Conservation (phyloP, 2,329 filamentous ascomycete genomes). For the Trematosphaeria pertusa region DNA sequence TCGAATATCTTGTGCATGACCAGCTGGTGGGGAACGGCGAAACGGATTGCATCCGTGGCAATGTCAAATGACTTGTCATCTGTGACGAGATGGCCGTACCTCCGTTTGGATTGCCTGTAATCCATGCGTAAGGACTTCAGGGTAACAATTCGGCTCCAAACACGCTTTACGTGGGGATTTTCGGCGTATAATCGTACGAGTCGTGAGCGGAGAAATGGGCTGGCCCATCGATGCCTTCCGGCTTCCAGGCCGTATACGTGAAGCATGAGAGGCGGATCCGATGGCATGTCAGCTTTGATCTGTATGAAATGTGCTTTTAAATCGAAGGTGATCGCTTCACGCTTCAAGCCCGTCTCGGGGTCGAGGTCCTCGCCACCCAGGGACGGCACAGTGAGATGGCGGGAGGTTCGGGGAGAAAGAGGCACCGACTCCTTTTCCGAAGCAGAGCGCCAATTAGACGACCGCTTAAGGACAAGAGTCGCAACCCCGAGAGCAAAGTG, state of each 20-base stretch:
- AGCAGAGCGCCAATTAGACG: conserved; percentile 41
- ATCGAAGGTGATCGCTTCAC: conserved; percentile 81
- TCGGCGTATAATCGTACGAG: conserved; percentile 87
- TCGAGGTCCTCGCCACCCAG: conserved; percentile 39
- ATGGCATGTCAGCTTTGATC: conserved; percentile 85
- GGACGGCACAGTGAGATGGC: conserved; percentile 42
- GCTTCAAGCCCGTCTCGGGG: conserved; percentile 31
- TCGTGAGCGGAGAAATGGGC: conserved; percentile 79
- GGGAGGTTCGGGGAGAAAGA: conserved; percentile 22
- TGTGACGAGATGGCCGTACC: conserved; percentile 65
- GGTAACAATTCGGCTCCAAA: conserved; percentile 87
- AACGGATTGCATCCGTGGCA: conserved; percentile 80
- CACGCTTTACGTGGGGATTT: conserved; percentile 78
- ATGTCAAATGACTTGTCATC: conserved; percentile 87
- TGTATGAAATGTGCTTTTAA: conserved; percentile 83
- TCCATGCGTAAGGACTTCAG: conserved; percentile 83
- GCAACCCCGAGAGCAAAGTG: conserved; percentile 91
- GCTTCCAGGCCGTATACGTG: conserved; percentile 84
- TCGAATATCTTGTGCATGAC: conserved; percentile 91
- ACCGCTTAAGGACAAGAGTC: conserved; percentile 68
- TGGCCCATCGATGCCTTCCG: conserved; percentile 85
- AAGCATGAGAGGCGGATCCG: conserved; percentile 89
- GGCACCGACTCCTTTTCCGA: conserved; percentile 20
- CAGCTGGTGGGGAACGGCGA: conserved; percentile 90
- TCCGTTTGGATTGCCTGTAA: conserved; percentile 76